Conservation (phyloP, 306 rosid genomes). For the Cicer yamashitae region DNA sequence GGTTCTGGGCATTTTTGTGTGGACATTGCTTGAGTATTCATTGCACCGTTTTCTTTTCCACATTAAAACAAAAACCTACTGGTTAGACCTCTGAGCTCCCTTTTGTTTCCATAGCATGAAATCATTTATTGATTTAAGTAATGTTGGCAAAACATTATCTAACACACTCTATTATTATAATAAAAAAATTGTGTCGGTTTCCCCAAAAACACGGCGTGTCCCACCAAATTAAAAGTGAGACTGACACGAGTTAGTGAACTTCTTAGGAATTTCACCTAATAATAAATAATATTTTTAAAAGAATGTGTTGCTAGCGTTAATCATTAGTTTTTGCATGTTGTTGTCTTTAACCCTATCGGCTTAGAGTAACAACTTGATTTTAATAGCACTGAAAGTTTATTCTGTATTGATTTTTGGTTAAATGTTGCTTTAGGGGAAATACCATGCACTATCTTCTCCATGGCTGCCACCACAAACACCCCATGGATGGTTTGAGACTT, state of each 20-base stretch:
- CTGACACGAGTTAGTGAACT: neutral
- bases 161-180: slow-evolving; percentile 2
- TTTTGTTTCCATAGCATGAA: slow-evolving; percentile 4
- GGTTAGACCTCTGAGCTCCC: slow-evolving; percentile 57
- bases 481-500: slow-evolving; percentile 96
- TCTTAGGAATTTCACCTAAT: neutral
- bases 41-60: slow-evolving; percentile 95
- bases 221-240: neutral
- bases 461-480: slow-evolving; percentile 99
- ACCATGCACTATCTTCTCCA: slow-evolving; percentile 90
- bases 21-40: slow-evolving; percentile 86
- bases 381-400: slow-evolving; percentile 30
- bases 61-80: slow-evolving; percentile 85
- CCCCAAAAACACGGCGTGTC: neutral
- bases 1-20: slow-evolving; percentile 63
- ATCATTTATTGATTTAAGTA: slow-evolving; percentile 17
- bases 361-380: slow-evolving; percentile 10
- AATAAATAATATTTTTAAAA: neutral
- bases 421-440: slow-evolving; percentile 73
- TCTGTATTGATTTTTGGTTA: slow-evolving; percentile 13
- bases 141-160: slow-evolving; percentile 10
- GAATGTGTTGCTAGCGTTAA: slow-evolving; percentile 3
- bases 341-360: slow-evolving; percentile 13
- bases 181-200: neutral
- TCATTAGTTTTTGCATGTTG: slow-evolving; percentile 25